Evolutionary conservation across 257 asterid genomes (phyloP), one percentile per base, ranked within the genome.

Genomic region (Solanum lycopersicoides): DNA sequence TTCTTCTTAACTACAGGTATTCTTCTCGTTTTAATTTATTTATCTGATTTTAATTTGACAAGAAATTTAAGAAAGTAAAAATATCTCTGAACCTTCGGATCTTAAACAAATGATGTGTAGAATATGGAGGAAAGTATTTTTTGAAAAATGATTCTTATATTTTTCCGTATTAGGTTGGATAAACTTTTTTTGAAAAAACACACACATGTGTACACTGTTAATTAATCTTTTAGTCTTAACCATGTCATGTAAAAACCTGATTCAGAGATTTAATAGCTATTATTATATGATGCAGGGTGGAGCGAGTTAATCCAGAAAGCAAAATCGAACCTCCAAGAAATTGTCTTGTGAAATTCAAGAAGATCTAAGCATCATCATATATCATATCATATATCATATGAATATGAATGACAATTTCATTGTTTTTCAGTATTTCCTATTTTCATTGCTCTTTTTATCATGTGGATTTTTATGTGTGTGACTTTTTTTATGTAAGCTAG

Each of bases 211-310:
- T 18, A 53, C 4, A 53, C 2, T 10, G 4, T 53, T 16, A 50
- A 50, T 50, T 50, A 3, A 16, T 1, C 10, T 18, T 18, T 0
- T 56, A 2, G 4, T 56, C 63, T 56, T 56, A 56, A 56, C 0
- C n/a, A 56, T 53, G 0, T 53, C 1, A 53, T 0, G 4, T 53
- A 16, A 7, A 6, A 53, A 15, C 2, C 0, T 1, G 23, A 16
- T 56, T 18, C n/a, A 56, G 4, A 53, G 9, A 56, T 56, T 18
- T 56, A 56, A 56, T 56, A 1, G 11, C 63, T 53, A 53, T 53
- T 50, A 53, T 53, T 18, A 18, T 56, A 56, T 56, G 4, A 56
- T 56, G n/a, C 1, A 56, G 63, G 63, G 63, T 56, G n/a, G 63
- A 56, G 63, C 63, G 20, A 6, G 63, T 56, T 56, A 56, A 56